Evolutionary conservation across 139 green algal species (phyloP).

Genomic region (Coelastrella sp.): DNA sequence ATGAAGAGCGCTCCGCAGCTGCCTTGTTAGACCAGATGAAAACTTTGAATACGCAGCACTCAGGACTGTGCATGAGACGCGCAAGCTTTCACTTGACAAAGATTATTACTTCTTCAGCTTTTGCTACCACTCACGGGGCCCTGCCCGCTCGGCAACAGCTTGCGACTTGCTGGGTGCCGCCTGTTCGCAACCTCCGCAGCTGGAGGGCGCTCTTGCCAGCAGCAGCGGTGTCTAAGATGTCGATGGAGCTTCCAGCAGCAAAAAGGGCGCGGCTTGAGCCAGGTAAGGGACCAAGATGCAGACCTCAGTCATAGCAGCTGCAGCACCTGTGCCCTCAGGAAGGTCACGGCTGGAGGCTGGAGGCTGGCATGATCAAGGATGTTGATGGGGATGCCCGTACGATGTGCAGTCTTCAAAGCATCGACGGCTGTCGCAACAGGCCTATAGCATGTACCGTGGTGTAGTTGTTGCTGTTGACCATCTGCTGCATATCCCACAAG

Average conservation of each 20-base stretch:
- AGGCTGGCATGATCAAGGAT: too few species aligned
- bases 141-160: not conserved
- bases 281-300: not conserved
- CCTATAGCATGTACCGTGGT: too few species aligned
- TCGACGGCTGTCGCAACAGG: too few species aligned
- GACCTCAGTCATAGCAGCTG: not conserved
- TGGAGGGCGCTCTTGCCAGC: not conserved
- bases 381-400: too few species aligned
- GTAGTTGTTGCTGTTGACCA: too few species aligned
- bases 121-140: not conserved
- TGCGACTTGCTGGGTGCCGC: not conserved
- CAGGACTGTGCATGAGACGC: not conserved
- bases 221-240: not conserved
- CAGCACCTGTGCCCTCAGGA: not conserved
- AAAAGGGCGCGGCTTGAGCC: not conserved
- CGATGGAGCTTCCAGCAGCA: not conserved
- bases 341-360: not conserved
- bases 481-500: too few species aligned
- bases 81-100: not conserved
- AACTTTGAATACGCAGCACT: not conserved
- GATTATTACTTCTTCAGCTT: not conserved
- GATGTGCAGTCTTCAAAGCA: too few species aligned
- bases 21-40: not conserved
- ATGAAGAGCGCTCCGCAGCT: not conserved
- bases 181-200: not conserved